Base-by-base conservation (phyloP, 805 yeast species). In the Zygosaccharomyces siamensis region DNA sequence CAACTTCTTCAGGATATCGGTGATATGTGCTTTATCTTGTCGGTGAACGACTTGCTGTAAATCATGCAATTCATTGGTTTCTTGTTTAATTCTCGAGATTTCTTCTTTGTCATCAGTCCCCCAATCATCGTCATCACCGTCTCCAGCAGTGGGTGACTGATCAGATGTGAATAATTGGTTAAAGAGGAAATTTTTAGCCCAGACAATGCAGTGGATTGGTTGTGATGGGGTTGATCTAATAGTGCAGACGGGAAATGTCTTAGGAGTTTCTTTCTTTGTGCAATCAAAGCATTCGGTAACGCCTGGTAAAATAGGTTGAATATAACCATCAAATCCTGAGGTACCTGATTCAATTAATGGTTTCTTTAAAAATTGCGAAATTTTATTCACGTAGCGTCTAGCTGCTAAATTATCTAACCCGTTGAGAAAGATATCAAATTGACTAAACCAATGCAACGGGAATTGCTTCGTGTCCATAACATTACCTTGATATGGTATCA, bases 391-490 rank as follows among this genome's bases (percentile, higher is more conserved):
- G 65, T 89, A 86, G 12, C 90, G 72, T 58, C 99, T 75, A 0
- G 99, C 99, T 46, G 89, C 95, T 27, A 90, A 71, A 64, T 93
- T 93, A 64, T 93, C 99, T 55, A 93, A 75, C 0, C 99, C 99
- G 61, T 95, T 93, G 73, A 85, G 89, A 12, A 89, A 83, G 45
- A 86, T 72, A 56, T 79, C 80, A 61, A 95, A 93, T 55, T 84
- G 84, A 26, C 69, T 63, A 66, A 84, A 86, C 95, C 97, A 93
- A 4, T 73, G 66, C 27, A 86, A 69, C 2, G 90, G 85, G 68
- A 90, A 93, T 51, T 70, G 65, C 11, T 69, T 71, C 1, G 83
- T 76, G 55, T 88, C 93, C 84, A 85, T 88, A 58, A 93, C 87
- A 61, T 89, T 89, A 8, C 90, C 95, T 63, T 86, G 90, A 60